phyloP scores from a whole-genome alignment of 345 rosid species.

The Dipteronia dyeriana region DNA sequence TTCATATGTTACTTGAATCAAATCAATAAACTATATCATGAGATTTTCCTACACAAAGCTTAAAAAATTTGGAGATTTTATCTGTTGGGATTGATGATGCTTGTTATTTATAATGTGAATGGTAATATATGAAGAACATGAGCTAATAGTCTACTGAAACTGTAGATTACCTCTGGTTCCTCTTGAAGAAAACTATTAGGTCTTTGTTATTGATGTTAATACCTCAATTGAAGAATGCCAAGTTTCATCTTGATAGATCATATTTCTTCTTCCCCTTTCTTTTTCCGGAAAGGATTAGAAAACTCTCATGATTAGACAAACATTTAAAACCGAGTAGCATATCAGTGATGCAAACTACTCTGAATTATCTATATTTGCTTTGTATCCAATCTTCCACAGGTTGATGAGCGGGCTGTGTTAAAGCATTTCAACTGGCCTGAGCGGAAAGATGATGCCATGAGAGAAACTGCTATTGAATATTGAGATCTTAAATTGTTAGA shows the following conservation, averaged over 20 bases:
- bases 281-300: too few relatives aligned
- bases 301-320: too few relatives aligned
- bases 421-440: conserved; percentile 98
- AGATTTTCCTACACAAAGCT: too few relatives aligned
- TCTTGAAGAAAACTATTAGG: background rate
- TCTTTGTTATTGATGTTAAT: background rate
- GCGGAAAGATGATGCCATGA: conserved; percentile 81
- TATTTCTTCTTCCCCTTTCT: too few relatives aligned
- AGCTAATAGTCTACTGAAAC: background rate
- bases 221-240: background rate
- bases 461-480: conserved; percentile 89
- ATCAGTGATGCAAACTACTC: too few relatives aligned
- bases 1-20: too few relatives aligned
- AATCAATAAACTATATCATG: too few relatives aligned
- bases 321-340: too few relatives aligned
- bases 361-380: too few relatives aligned
- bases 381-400: conserved; percentile 39
- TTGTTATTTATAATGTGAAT: background rate
- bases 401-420: conserved; percentile 85
- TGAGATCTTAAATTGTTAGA: conserved; percentile 70
- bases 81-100: background rate
- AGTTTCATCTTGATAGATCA: background rate
- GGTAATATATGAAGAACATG: background rate
- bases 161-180: background rate
- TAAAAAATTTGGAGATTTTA: too few relatives aligned